Evolutionary conservation across 108 stramenopile species (phyloP), one percentile per base, ranked within the genome.

Genomic region (Pseudonitzschia pungens): DNA sequence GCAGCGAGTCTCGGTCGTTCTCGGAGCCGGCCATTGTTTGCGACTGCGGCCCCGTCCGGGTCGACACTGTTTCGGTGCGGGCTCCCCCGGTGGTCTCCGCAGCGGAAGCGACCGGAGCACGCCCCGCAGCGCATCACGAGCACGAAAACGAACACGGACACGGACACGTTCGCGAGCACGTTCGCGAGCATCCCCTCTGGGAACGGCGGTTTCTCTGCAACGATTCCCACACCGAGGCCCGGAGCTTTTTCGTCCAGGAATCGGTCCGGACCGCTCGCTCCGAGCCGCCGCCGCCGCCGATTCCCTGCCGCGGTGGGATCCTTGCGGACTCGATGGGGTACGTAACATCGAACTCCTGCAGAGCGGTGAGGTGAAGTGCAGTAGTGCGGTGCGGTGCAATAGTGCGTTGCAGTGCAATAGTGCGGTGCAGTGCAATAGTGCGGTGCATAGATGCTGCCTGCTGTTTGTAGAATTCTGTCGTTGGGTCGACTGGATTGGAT

Each of bases 211-310:
- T 40, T 63, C 77, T 86, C 5, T 74, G 74, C 40, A 71, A 81
- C 31, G 71, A 71, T 51, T 60, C 77, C 42, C 29, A 42, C 52
- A 77, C 60, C 6, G 26, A 73, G 28, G 84, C 87, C 10, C 73
- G 71, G 51, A 77, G 80, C 43, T 95, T 95, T 71, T 92, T 91
- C 59, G 91, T 95, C 18, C 88, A 95, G 55, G 89, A 90, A 50
- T 53, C 89, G 15, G 63, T 91, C 31, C 85, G 87, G 22, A 70
- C 78, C 44, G 94, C 90, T 21, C 43, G 81, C 0, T 57, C 77
- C 0, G 57, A 33, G 40, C 85, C 90, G 45, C 94, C 94, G 2
- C 73, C 79, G 40, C 84, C 91, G 22, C 94, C 94, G 11, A 67
- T 53, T 62, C 84, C 82, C 22, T 92, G 91, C 63, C 77, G 86